Evolutionary conservation across 1,284 basidiomycete species (phyloP).

Genomic region (Rhizopogon hawkerae): DNA sequence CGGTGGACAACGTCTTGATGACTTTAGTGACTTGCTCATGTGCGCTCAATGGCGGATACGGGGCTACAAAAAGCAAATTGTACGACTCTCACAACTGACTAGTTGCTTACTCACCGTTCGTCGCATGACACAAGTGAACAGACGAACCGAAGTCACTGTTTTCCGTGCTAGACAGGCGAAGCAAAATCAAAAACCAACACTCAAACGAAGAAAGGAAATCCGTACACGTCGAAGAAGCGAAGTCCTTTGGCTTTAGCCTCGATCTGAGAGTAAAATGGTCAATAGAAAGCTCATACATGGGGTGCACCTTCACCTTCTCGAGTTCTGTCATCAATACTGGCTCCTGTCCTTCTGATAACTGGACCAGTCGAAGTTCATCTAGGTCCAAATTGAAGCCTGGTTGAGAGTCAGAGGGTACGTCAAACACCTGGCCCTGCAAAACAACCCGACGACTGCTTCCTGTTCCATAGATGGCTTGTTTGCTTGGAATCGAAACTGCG

Average conservation of each 20-base stretch:
- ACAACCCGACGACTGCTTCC: conserved; percentile 13
- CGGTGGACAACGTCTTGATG: conserved; percentile 57
- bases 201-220: conserved; percentile 4
- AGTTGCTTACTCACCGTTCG: conserved; percentile 30
- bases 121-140: conserved; percentile 29
- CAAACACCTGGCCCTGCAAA: conserved; percentile 21
- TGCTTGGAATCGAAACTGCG: conserved; percentile 11
- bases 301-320: conserved; percentile 53
- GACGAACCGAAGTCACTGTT: conserved; percentile 51
- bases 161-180: conserved; percentile 52
- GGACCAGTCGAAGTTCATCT: conserved; percentile 62
- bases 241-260: conserved; percentile 64
- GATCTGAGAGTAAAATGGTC: conserved; percentile 36
- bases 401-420: conserved; percentile 13
- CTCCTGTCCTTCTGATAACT: conserved; percentile 51
- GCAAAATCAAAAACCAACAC: background rate
- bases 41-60: conserved; percentile 52
- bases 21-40: conserved; percentile 51
- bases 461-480: conserved; percentile 8
- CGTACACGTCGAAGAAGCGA: conserved; percentile 83
- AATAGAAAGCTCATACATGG: background rate
- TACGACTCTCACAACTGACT: background rate
- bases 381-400: conserved; percentile 56
- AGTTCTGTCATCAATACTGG: conserved; percentile 77
- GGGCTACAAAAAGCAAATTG: conserved; percentile 28